Base-by-base conservation (phyloP, 1,284 basidiomycete species). In the Erythrobasidium hasegawianum region DNA sequence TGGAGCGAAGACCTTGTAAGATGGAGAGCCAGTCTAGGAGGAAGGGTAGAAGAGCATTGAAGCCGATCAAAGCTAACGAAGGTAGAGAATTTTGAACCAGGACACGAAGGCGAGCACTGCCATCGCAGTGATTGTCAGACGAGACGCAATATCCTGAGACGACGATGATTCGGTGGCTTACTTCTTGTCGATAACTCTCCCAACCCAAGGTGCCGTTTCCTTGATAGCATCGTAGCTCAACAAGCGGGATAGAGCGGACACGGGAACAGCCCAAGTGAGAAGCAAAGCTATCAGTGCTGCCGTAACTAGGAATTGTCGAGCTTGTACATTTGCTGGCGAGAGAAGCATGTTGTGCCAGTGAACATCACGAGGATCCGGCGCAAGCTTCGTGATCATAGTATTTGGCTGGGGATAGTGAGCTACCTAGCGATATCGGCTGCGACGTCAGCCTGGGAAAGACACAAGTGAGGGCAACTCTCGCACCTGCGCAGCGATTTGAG, bases 41-140 rank as follows among this genome's bases (percentile, higher is more conserved):
- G 77, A 95, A 91, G 0, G 95, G 95, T 10, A 97, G 75, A 24
- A 89, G 72, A 0, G 90, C 91, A 78, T 97, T 98, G 76, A 98
- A 83, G 0, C 83, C 83, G 70, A 94, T 91, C 80, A 98, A 84
- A 1, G 89, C 92, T 66, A 96, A 81, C 13, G 89, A 88, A 0
- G 95, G 95, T 64, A 97, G 79, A 0, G 92, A 91, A 72, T 93
- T 97, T 78, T 94, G 90, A n/a, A 97, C 88, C 53, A 98, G 83
- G 0, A 90, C 92, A 18, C 86, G 82, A 39, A 97, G 79, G 66
- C 87, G 84, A 26, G 86, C 85, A 70, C 90, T 72, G 43, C 16
- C 5, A 47, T 5, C 1, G 14, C 16, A 8, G 5, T n/a, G n/a
- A n/a, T n/a, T 14, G 16, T 47, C 22, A 47, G 43, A 4, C 33